Conservation (phyloP, 257 asterid genomes). For the Solanum paucissectum region DNA sequence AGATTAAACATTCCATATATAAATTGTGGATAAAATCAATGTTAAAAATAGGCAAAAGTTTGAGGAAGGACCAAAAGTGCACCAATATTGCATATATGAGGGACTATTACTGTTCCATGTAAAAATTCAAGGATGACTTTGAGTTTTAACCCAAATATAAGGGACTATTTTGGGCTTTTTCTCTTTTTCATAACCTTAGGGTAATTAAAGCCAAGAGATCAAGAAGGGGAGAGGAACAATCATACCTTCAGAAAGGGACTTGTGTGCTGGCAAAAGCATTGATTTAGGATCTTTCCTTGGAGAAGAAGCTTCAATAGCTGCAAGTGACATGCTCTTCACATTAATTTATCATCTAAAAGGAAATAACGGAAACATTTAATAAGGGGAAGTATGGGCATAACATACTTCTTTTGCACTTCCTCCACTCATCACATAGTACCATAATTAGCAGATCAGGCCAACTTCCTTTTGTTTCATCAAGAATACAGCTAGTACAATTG, state of each 20-base stretch:
- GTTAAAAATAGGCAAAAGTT: not conserved
- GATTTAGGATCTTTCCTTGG: constrained; percentile 78
- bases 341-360: not conserved
- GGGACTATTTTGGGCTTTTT: not conserved
- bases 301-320: constrained; percentile 91
- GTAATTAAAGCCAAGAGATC: not conserved
- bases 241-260: constrained; percentile 43
- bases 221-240: not conserved
- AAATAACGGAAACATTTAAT: not conserved
- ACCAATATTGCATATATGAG: not conserved
- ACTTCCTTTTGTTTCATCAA: constrained; percentile 76
- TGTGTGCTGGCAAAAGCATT: constrained; percentile 44
- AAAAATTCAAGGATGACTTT: not conserved
- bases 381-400: not conserved
- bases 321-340: constrained; percentile 4
- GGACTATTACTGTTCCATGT: not conserved
- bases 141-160: not conserved
- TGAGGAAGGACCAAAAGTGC: not conserved
- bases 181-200: not conserved
- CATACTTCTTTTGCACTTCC: constrained; percentile 92
- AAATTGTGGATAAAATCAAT: not conserved
- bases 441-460: constrained; percentile 74
- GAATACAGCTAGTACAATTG: constrained; percentile 35
- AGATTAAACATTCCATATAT: not conserved
- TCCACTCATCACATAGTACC: constrained; percentile 85